Conservation (phyloP, 768 basidiomycete species). For the Tulasnella sp. region DNA sequence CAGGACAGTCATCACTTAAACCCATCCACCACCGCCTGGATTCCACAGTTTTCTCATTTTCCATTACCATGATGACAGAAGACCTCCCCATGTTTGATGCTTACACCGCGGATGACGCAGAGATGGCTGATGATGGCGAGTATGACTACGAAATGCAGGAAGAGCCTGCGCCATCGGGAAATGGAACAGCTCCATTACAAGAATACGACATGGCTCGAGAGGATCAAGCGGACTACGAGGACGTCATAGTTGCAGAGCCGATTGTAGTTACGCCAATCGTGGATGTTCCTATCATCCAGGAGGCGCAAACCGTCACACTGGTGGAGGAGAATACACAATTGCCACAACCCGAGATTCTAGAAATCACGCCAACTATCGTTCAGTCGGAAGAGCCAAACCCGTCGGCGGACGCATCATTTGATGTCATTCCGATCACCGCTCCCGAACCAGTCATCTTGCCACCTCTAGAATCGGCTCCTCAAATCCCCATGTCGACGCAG, state of each 20-base stretch:
- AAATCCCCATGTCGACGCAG: not conserved
- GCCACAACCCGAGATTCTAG: not conserved
- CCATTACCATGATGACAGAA: not conserved
- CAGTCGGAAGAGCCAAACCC: not conserved
- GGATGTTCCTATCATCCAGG: slow-evolving; percentile 5
- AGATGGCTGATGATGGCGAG: slow-evolving; percentile 5
- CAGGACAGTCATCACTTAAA: too few species aligned
- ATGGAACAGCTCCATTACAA: not conserved
- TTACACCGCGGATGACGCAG: not conserved
- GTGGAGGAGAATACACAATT: not conserved
- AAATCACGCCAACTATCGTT: not conserved
- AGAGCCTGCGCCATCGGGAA: not conserved
- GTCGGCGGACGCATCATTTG: too few species aligned
- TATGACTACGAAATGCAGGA: slow-evolving; percentile 8
- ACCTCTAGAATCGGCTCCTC: too few species aligned
- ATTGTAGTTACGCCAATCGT: not conserved
- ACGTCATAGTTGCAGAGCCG: not conserved
- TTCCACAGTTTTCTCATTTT: not conserved
- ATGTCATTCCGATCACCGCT: too few species aligned
- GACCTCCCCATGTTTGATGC: slow-evolving; percentile 11
- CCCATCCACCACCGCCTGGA: not conserved
- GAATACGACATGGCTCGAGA: slow-evolving; percentile 14
- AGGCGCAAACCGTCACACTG: not conserved
- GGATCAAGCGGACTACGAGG: slow-evolving; percentile 3
- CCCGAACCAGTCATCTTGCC: too few species aligned